Conservation (phyloP, 2,329 filamentous ascomycete species). For the Fusarium liriodendri region DNA sequence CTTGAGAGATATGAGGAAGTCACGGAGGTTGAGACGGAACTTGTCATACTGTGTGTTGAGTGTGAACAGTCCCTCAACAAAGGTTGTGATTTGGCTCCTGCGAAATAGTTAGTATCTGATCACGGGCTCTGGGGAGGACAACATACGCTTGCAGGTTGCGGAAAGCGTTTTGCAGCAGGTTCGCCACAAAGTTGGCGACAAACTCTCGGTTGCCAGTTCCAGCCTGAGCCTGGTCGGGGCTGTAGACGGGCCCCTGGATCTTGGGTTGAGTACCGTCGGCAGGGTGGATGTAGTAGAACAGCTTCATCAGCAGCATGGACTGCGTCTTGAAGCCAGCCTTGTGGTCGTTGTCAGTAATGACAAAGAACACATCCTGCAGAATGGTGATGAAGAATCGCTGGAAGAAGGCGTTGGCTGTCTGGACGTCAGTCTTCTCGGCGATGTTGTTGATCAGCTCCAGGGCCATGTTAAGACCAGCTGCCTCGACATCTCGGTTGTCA, state of each 20-base stretch:
- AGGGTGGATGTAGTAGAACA: constrained; percentile 94
- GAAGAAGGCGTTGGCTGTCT: constrained; percentile 95
- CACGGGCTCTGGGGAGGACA: background rate
- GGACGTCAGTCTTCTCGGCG: constrained; percentile 87
- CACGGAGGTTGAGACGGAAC: constrained; percentile 95
- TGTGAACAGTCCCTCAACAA: constrained; percentile 90
- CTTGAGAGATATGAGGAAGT: constrained; percentile 97
- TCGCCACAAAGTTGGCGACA: constrained; percentile 86
- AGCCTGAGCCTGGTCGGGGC: constrained; percentile 80
- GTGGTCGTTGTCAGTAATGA: constrained; percentile 96
- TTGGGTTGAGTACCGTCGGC: constrained; percentile 78
- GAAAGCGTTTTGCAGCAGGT: constrained; percentile 88
- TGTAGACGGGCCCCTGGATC: constrained; percentile 92
- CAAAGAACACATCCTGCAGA: constrained; percentile 97
- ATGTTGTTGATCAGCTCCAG: constrained; percentile 98
- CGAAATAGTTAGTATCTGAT: constrained; percentile 48
- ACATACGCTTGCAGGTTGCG: constrained; percentile 90
- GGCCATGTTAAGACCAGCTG: constrained; percentile 97
- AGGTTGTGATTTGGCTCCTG: constrained; percentile 87
- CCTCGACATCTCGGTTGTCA: constrained; percentile 97
- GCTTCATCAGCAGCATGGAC: constrained; percentile 89
- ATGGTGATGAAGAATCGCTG: constrained; percentile 97
- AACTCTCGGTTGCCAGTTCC: constrained; percentile 94
- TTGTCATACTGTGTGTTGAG: constrained; percentile 90
- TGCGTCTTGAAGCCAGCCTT: constrained; percentile 99